Base-by-base conservation (phyloP, 345 rosid species). In the Salix dunnii region DNA sequence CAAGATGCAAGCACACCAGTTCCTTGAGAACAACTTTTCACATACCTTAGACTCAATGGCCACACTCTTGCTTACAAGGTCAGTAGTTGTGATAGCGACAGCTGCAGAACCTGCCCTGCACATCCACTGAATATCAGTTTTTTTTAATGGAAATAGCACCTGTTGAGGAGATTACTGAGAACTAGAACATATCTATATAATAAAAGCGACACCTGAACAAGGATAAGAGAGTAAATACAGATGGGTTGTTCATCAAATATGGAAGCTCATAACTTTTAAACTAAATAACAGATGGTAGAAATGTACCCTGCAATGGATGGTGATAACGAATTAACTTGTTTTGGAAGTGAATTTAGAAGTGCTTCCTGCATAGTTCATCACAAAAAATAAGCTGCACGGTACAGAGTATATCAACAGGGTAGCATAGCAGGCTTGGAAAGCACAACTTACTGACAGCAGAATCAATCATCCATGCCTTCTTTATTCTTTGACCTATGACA, bases 61-160 rank as follows among this genome's bases (percentile, higher is more conserved):
- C 69, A 92, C 98, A 66, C 99, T 96, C 90, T 96, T 96, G 86
- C 96, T 96, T 46, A 92, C 96, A 72, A 96, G 94, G 85, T 96
- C 99, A 1, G 98, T 96, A 35, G 99, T 93, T 5, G 98, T 93
- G 83, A 96, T 92, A 49, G 99, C 98, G 82, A 93, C 90, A 51
- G 99, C 99, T 68, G 98, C 98, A 53, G 96, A 88, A 85, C 88
- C 91, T 81, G 94, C 97, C 88, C 99, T 93, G 96, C 82, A 86
- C 53, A 81, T 61, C 77, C 46, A 70, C 62, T 51, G 21, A 76
- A 67, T 35, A 31, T 73, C 33, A 81, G 61, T 72, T 53, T 51
- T 71, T 67, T 77, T 31, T 61, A 78, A 77, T 71, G 62, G 71
- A 65, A 71, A 63, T 35, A 40, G 48, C 2, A 63, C 30, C 21